Conservation (phyloP, 2,329 filamentous ascomycete genomes). For the Xylariomycetidae sp. region DNA sequence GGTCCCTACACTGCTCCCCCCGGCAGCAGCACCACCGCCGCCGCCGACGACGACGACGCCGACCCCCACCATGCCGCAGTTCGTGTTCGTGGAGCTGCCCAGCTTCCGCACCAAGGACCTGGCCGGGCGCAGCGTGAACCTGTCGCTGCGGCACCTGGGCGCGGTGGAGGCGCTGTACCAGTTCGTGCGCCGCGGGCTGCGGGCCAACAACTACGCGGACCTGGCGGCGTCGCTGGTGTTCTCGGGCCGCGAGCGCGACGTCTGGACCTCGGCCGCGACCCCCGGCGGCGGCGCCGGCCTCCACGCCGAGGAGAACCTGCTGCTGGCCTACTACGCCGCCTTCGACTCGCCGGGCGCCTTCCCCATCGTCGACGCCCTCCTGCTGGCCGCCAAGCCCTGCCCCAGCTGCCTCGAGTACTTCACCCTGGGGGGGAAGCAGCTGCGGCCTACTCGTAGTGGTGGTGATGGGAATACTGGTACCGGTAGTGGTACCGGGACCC, state of each 20-base stretch:
- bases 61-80: constrained; percentile 17
- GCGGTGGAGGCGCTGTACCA: constrained; percentile 20
- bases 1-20: too few relatives aligned
- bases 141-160: constrained; percentile 18
- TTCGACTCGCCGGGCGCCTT: constrained; percentile 26
- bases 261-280: constrained; percentile 19
- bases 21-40: too few relatives aligned
- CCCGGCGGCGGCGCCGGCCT: constrained; percentile 5
- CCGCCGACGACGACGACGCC: too few relatives aligned
- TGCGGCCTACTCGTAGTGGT: constrained; percentile 15
- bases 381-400: constrained; percentile 23
- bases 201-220: constrained; percentile 16
- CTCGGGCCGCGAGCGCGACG: constrained; percentile 22
- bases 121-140: constrained; percentile 15
- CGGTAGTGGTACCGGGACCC: too few relatives aligned
- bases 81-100: constrained; percentile 26
- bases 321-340: constrained; percentile 23
- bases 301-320: constrained; percentile 25
- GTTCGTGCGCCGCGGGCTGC: constrained; percentile 19
- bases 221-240: constrained; percentile 23
- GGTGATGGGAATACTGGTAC: too few relatives aligned
- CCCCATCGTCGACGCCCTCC: constrained; percentile 25
- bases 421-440: constrained; percentile 19
- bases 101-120: constrained; percentile 24
- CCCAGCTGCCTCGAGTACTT: constrained; percentile 23